phyloP scores from a whole-genome alignment of 805 yeast species.

The Kodamaea restingae region DNA sequence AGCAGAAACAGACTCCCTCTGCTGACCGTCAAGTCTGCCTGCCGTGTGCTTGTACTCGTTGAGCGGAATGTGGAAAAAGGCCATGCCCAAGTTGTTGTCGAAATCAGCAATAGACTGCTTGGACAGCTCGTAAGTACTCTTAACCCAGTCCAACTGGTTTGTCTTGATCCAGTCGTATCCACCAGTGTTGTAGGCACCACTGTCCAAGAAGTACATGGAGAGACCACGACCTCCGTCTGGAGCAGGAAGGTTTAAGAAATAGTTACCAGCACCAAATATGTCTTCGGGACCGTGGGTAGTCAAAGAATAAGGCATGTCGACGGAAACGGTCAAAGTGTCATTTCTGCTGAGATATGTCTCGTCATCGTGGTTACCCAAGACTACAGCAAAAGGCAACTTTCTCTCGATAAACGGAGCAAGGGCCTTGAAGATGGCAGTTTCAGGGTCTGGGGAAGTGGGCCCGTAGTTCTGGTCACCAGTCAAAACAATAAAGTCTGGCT shows the following conservation, averaged over 20 bases:
- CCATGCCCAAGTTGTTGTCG: conserved; percentile 60
- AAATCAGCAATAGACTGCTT: conserved; percentile 27
- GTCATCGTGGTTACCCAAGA: conserved; percentile 92
- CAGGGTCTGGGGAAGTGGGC: conserved; percentile 70
- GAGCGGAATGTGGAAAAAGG: conserved; percentile 90
- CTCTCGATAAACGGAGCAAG: conserved; percentile 62
- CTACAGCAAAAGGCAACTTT: conserved; percentile 76
- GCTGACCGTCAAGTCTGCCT: conserved; percentile 53
- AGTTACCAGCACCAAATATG: conserved; percentile 85
- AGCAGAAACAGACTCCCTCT: conserved; percentile 73
- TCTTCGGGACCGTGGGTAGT: conserved; percentile 53
- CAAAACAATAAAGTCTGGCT: conserved; percentile 79
- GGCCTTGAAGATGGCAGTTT: conserved; percentile 72
- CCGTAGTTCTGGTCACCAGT: conserved; percentile 94
- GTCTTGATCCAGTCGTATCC: conserved; percentile 87
- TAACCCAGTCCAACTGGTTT: conserved; percentile 59
- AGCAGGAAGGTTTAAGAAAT: conserved; percentile 42
- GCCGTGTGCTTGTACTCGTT: conserved; percentile 67
- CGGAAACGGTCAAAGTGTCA: conserved; percentile 55
- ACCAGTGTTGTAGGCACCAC: conserved; percentile 67
- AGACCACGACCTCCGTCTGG: conserved; percentile 35
- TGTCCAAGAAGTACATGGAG: conserved; percentile 72
- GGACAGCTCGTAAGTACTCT: conserved; percentile 23
- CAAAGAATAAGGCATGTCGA: conserved; percentile 63
- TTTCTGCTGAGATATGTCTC: conserved; percentile 66